Percentiles rank a stretch among this genome's conserved stretches.
phyloP scores from a whole-genome alignment of 495 filamentous ascomycete genomes.

The Penicillium bialowiezense region DNA sequence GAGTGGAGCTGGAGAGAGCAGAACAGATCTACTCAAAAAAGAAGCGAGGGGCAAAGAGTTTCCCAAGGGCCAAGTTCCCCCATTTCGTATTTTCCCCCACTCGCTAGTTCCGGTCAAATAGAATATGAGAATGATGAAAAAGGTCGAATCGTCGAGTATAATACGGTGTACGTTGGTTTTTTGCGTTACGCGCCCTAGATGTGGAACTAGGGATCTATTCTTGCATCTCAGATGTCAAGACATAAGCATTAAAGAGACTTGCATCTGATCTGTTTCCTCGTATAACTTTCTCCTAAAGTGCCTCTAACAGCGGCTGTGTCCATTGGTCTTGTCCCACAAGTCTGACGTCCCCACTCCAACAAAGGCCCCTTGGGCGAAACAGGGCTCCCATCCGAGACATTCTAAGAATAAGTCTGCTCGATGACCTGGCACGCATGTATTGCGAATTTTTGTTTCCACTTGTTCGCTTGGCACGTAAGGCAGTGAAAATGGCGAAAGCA shows the following conservation, averaged over 20 bases:
- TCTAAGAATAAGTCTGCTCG: background rate
- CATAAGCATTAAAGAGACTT: background rate
- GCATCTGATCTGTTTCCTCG: background rate
- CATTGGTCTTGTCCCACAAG: background rate
- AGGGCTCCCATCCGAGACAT: slow-evolving; percentile 3
- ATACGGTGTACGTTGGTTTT: too few species aligned
- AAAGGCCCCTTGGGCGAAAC: background rate
- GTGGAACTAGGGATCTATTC: background rate
- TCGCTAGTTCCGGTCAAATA: background rate
- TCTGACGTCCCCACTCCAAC: slow-evolving; percentile 3
- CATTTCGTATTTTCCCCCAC: background rate
- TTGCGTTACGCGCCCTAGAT: too few species aligned
- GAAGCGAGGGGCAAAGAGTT: background rate
- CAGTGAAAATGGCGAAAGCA: too few species aligned
- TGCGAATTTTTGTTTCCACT: background rate
- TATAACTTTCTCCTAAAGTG: too few species aligned
- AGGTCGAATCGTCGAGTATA: too few species aligned
- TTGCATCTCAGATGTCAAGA: background rate
- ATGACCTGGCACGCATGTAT: background rate
- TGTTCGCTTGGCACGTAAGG: background rate
- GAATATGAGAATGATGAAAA: too few species aligned
- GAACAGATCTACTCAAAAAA: background rate
- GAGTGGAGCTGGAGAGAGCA: too few species aligned
- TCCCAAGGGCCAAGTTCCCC: background rate
- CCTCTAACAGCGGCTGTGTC: background rate